Evolutionary conservation across 352 stramenopile species (phyloP), one percentile per base, ranked within the genome.

Genomic region (Phytophthora hibernalis): DNA sequence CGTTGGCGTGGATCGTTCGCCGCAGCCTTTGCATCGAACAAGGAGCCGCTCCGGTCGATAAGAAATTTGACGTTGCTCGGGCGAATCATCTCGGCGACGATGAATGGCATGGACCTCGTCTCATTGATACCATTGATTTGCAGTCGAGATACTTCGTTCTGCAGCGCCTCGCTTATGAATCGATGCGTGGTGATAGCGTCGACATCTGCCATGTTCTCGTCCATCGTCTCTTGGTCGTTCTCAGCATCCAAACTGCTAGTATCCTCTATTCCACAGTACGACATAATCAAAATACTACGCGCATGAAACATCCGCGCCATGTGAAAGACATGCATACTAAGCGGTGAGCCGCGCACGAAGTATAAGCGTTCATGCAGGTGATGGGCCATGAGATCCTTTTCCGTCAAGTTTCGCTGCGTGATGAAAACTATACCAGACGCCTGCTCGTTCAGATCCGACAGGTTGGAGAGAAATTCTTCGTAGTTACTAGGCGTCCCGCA

Each of bases 131-230:
- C 58, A 12, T 63, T 60, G 50, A 24, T 54, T 22, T 77, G 62
- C 13, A 49, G 35, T 43, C 64, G 48, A 24, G 60, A 64, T 6
- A 66, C 1, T 24, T 80, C 58, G 37, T 80, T 83, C 38, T 91
- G 80, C 43, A 84, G 82, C 0, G 82, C 79, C 68, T 93, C 82
- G n/a, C 76, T 89, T 31, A 91, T 90, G 43, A 90, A 92, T 2
- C 80, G 80, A 42, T 93, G 83, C 0, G 85, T 87, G 1, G 83
- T 93, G 57, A 93, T 93, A 0, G 83, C 83, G 21, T 93, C 83
- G 4, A 90, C 82, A 26, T 92, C 83, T 1, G 80, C 80, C 80
- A 92, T 91, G 51, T 93, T 89, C 45, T 92, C 83, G 47, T 92
- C 83, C 51, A 76, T 72, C 1, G 71, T 70, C 44, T 82, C 81